Evolutionary conservation across 1,139 yeast genomes (phyloP), one percentile per base, ranked within the genome.

Genomic region (Suhomyces maxii): DNA sequence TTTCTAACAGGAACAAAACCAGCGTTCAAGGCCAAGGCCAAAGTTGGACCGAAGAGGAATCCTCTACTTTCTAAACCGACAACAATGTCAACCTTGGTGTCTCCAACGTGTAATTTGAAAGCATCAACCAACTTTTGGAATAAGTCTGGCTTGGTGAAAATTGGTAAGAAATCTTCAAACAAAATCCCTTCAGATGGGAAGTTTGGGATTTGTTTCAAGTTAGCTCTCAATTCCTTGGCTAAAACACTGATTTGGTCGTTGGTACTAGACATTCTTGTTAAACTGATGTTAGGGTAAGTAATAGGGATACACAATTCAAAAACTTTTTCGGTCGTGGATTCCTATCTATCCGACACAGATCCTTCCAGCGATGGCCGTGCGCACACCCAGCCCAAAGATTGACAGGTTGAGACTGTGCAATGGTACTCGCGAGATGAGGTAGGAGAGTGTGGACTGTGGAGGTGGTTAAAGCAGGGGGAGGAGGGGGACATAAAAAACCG

Each of bases 31-130:
- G 89, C 93, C 54, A 93, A 79, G 8, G 99, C 99, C 56, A 93
- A 77, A 35, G 98, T 76, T 41, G 99, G 99, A 9, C 98, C 99
- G 59, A 93, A 93, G 51, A 93, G 76, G 67, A 93, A 93, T 1
- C 99, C 99, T 68, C 99, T 86, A 46, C 97, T 89, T 69, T 93
- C 99, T 56, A 95, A 79, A 37, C 98, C 99, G 45, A 93, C 90
- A 54, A 93, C 79, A 63, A 86, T 93, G 63, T 93, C 98, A 50
- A 91, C 81, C 59, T 88, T 84, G 48, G 71, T 69, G 53, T 78
- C 79, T 47, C 82, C 83, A 53, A 93, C 65, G 61, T 88, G 95
- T 51, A 82, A 65, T 69, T 85, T 83, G 73, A 91, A 87, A 14
- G 96, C 96, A 55, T 81, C 82, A 39, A 93, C 73, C 55, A 93